A percentile compares a stretch with the other conserved stretches of the same genome.
These are phyloP conservation scores for Hemisphaericaspora xylofermentans DNA, from an alignment of 1,139 yeast species.

Conservation along the genomic window DNA sequence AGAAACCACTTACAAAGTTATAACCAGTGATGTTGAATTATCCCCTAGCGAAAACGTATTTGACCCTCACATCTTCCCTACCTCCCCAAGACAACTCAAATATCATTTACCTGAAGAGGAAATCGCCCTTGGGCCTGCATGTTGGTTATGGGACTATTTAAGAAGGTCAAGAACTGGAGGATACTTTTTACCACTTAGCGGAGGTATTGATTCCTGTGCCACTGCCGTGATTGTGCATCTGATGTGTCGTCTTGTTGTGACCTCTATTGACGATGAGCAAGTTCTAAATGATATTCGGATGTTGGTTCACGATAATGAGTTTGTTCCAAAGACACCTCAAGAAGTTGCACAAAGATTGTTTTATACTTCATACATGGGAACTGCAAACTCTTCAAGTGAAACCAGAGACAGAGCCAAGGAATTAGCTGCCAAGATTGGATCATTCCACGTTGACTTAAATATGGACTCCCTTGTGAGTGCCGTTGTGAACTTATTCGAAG, in stretches of 20 bases:
- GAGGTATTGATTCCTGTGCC: slow-evolving; percentile 98
- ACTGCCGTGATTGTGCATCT: slow-evolving; percentile 92
- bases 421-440: slow-evolving; percentile 73
- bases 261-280: slow-evolving; percentile 59
- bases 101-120: slow-evolving; percentile 91
- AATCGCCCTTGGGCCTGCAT: slow-evolving; percentile 96
- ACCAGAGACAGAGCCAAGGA: slow-evolving; percentile 84
- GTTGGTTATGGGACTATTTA: slow-evolving; percentile 98
- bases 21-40: slow-evolving; percentile 60
- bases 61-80: slow-evolving; percentile 64
- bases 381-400: slow-evolving; percentile 84
- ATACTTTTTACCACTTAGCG: slow-evolving; percentile 87
- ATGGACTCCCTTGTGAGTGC: slow-evolving; percentile 84
- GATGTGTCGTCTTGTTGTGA: slow-evolving; percentile 83
- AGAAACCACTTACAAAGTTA: slow-evolving; percentile 56
- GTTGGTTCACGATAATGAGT: slow-evolving; percentile 55
- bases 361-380: slow-evolving; percentile 94
- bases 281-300: slow-evolving; percentile 73
- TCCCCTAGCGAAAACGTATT: slow-evolving; percentile 59
- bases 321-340: slow-evolving; percentile 70
- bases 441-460: slow-evolving; percentile 87
- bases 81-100: slow-evolving; percentile 47
- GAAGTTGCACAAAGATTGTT: slow-evolving; percentile 76
- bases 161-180: slow-evolving; percentile 90
- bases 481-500: slow-evolving; percentile 72